Evolutionary conservation across 495 filamentous ascomycete species (phyloP).

Genomic region (Penicillium lagena): DNA sequence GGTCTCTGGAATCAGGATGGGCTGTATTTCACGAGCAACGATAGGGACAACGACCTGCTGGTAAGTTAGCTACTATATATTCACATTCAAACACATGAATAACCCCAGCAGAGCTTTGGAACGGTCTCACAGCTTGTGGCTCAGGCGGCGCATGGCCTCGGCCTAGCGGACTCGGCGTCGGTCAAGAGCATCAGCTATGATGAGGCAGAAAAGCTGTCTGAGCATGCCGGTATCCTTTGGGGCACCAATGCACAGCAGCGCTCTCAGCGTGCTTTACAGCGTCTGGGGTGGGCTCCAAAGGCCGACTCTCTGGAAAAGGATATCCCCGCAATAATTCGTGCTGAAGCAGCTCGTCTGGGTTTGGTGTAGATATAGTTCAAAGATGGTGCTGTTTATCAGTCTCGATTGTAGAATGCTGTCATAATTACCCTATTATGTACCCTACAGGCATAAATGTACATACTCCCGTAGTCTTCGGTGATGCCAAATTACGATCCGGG

Average conservation of each 20-base stretch:
- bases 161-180: constrained; percentile 46
- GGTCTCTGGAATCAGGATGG: constrained; percentile 66
- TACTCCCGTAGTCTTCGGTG: no score
- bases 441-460: no score
- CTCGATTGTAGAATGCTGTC: no score
- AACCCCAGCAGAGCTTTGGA: constrained; percentile 40
- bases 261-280: constrained; percentile 49
- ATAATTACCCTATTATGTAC: no score
- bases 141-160: constrained; percentile 46
- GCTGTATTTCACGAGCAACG: constrained; percentile 62
- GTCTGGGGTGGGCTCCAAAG: constrained; percentile 52
- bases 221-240: constrained; percentile 23
- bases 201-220: constrained; percentile 17
- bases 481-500: no score
- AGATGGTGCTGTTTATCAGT: no score
- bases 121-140: constrained; percentile 51
- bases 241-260: constrained; percentile 51
- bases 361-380: no score
- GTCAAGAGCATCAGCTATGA: constrained; percentile 22
- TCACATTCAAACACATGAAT: background rate
- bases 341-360: constrained; percentile 34
- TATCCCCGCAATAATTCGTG: constrained; percentile 36
- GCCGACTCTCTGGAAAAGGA: constrained; percentile 40
- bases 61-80: constrained; percentile 11
- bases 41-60: constrained; percentile 25